Conservation (phyloP, 495 filamentous ascomycete genomes). For the Penicillium paradoxum region DNA sequence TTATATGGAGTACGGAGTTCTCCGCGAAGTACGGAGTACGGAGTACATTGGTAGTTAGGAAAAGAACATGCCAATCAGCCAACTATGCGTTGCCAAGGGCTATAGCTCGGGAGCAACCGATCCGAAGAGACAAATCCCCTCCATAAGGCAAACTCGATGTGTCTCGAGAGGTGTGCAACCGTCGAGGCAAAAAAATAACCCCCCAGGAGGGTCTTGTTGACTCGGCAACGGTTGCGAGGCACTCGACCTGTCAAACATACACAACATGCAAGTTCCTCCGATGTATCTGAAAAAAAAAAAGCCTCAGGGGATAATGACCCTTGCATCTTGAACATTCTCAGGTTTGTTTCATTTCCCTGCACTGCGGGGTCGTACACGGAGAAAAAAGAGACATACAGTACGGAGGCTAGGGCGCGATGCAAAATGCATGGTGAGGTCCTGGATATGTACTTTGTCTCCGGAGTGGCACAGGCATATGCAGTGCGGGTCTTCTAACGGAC, state of each 20-base stretch:
- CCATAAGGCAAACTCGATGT: neutral
- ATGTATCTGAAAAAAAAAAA: neutral
- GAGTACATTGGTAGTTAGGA: too few species aligned
- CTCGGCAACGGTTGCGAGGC: conserved; percentile 14
- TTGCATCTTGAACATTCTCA: conserved; percentile 5
- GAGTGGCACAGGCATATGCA: conserved; percentile 1
- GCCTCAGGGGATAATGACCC: conserved; percentile 1
- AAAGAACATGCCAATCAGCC: neutral
- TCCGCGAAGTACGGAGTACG: too few species aligned
- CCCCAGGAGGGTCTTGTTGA: conserved; percentile 11
- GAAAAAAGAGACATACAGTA: conserved; percentile 19
- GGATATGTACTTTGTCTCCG: neutral
- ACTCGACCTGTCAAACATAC: conserved; percentile 13
- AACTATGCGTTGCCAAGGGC: neutral
- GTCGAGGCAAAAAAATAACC: neutral
- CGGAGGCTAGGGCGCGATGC: conserved; percentile 10
- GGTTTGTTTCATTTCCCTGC: conserved; percentile 4
- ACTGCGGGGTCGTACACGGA: conserved; percentile 11
- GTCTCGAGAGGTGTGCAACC: neutral
- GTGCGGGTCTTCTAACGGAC: neutral
- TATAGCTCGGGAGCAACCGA: neutral
- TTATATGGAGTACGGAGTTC: too few species aligned
- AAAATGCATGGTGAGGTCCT: conserved; percentile 2
- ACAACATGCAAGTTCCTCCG: neutral
- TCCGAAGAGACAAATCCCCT: neutral